These are phyloP conservation scores for Mycena galericulata DNA, from an alignment of 768 basidiomycete genomes.

Conservation along the genomic window DNA sequence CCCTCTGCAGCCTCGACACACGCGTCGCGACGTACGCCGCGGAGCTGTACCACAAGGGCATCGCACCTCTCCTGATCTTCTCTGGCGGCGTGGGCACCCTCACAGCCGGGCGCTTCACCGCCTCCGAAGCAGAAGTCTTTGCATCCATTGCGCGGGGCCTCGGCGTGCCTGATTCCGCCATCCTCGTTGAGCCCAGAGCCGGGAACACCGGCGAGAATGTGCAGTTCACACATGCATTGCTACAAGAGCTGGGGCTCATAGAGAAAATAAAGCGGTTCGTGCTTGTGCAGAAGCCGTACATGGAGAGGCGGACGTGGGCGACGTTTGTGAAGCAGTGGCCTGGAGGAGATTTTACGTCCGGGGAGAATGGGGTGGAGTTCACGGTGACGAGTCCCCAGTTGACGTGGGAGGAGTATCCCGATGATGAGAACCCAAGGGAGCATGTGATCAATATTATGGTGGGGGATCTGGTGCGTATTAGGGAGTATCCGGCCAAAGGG, in stretches of 20 bases:
- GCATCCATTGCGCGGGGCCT: slow-evolving; percentile 26
- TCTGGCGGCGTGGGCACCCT: slow-evolving; percentile 25
- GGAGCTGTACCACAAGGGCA: slow-evolving; percentile 27
- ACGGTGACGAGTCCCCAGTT: slow-evolving; percentile 32
- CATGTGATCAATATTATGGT: slow-evolving; percentile 34
- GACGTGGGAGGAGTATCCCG: slow-evolving; percentile 31
- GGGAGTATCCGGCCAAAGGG: slow-evolving; percentile 34
- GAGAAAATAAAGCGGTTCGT: slow-evolving; percentile 15
- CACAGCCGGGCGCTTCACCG: slow-evolving; percentile 22
- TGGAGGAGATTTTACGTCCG: not conserved
- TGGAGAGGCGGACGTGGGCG: slow-evolving; percentile 37
- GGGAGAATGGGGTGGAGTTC: slow-evolving; percentile 9
- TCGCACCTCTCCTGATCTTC: slow-evolving; percentile 29
- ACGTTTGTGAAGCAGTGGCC: slow-evolving; percentile 37
- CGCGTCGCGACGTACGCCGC: slow-evolving; percentile 33
- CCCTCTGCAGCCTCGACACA: slow-evolving; percentile 33
- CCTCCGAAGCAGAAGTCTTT: slow-evolving; percentile 26
- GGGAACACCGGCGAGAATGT: slow-evolving; percentile 37
- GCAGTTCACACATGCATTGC: slow-evolving; percentile 24
- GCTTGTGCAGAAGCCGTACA: slow-evolving; percentile 37
- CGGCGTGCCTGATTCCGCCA: slow-evolving; percentile 26
- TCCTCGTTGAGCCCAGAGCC: slow-evolving; percentile 28
- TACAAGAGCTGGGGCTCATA: slow-evolving; percentile 1
- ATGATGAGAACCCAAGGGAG: slow-evolving; percentile 28
- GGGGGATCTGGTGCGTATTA: slow-evolving; percentile 33